Conservation (phyloP, 805 yeast species). For the Sugiyamaella marilandica region DNA sequence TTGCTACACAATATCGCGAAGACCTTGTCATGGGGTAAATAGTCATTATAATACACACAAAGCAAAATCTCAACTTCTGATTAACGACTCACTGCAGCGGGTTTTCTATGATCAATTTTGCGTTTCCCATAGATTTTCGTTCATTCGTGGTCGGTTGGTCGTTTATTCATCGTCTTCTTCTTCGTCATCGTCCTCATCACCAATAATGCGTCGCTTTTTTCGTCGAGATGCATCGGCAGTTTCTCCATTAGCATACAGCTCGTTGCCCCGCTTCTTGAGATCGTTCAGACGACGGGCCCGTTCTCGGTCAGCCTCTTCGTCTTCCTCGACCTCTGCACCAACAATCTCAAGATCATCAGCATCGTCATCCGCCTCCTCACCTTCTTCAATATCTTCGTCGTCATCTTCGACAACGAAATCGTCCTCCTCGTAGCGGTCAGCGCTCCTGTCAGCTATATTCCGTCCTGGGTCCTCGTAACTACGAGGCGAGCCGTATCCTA, state of each 20-base stretch:
- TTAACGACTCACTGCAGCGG: no score
- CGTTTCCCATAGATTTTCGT: no score
- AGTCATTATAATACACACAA: background rate
- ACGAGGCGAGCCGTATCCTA: constrained; percentile 5
- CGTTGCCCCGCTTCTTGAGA: constrained; percentile 29
- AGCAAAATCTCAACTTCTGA: no score
- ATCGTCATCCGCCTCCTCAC: constrained; percentile 24
- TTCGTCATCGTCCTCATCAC: constrained; percentile 27
- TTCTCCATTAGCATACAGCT: constrained; percentile 16
- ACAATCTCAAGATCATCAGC: constrained; percentile 28
- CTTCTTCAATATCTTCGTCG: constrained; percentile 31
- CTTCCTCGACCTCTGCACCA: constrained; percentile 24
- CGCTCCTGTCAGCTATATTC: background rate
- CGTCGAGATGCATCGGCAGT: constrained; percentile 9
- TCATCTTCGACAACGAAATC: constrained; percentile 36
- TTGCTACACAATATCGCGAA: no score
- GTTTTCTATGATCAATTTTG: no score
- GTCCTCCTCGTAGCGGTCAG: constrained; percentile 34
- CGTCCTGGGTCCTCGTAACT: background rate
- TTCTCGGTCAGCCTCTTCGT: constrained; percentile 33
- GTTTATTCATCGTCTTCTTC: background rate
- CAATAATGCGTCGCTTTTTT: constrained; percentile 28
- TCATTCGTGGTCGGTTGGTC: no score
- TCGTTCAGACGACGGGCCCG: constrained; percentile 29
- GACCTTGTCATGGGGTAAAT: background rate